Evolutionary conservation across 2,329 filamentous ascomycete species (phyloP), one percentile per base, ranked within the genome.

Genomic region (Huntiella savannae): DNA sequence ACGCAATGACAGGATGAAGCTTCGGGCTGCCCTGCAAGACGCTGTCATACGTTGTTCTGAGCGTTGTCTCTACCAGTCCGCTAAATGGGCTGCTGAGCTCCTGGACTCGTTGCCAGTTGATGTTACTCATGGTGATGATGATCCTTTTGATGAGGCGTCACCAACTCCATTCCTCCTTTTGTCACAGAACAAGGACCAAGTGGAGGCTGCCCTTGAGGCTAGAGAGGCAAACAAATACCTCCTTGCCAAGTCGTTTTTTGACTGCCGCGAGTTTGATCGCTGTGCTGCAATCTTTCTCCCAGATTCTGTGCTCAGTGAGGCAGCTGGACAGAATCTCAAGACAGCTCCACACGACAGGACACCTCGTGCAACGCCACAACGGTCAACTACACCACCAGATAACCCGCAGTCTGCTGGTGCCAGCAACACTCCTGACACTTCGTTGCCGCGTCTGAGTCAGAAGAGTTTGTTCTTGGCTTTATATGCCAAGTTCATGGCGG

Each of bases 21-120:
- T 47, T 50, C 76, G 80, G 56, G 71, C 70, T 34, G 75, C 83
- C 33, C 70, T 95, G 38, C 84, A 93, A 59, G 80, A 86, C 56
- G 85, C 88, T 28, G 79, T 91, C 3, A 71, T 91, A 17, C 86
- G 86, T 58, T 96, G 87, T 64, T 93, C 86, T 1, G 91, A 98
- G 59, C 71, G 91, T 60, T 94, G 91, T 60, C 72, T 98, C 10
- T 96, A 95, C 58, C 87, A 95, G 56, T 91, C 88, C 5, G 80
- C 91, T 22, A 96, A 96, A 76, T 98, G 91, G 91, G 84, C 87
- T 41, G 88, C 91, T 55, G 91, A 98, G 64, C 77, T 96, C 53
- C 75, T 96, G 49, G 84, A 82, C 56, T 82, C 91, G 2, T 76
- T 96, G 36, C 16, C 40, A n/a, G 40, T 15, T 17, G 28, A 32